Evolutionary conservation across 257 asterid species (phyloP).

Genomic region (Gentiana dahurica): DNA sequence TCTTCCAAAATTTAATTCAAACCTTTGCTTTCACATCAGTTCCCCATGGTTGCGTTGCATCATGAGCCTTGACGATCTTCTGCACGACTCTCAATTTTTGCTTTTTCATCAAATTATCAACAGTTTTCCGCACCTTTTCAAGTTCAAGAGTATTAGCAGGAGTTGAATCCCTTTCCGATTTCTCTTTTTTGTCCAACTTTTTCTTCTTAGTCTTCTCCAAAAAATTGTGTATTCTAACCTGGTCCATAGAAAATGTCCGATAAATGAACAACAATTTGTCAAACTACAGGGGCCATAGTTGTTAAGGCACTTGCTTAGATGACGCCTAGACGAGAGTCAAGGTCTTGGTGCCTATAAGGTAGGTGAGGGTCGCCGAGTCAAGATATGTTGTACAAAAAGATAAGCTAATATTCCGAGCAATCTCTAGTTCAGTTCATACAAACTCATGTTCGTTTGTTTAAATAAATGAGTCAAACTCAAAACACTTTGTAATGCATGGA

Average conservation of each 20-base stretch:
- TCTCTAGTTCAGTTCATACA: too few species aligned
- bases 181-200: conserved; percentile 20
- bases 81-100: conserved; percentile 71
- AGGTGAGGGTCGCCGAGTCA: too few species aligned
- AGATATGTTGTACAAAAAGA: too few species aligned
- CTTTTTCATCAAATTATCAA: conserved; percentile 59
- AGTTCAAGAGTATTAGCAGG: conserved; percentile 23
- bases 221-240: conserved; percentile 73
- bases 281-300: background rate
- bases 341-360: too few species aligned
- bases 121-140: conserved; percentile 41
- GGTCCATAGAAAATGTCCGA: conserved; percentile 11
- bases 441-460: too few species aligned
- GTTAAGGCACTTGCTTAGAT: background rate
- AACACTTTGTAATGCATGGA: too few species aligned
- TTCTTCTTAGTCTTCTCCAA: conserved; percentile 66
- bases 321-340: background rate
- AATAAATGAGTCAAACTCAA: too few species aligned
- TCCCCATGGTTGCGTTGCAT: conserved; percentile 69
- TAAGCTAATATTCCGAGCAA: too few species aligned
- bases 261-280: background rate
- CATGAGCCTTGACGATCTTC: conserved; percentile 48
- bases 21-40: conserved; percentile 85
- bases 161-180: conserved; percentile 34
- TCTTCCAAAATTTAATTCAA: conserved; percentile 3